These are phyloP conservation scores for Aspergillus terreus DNA, from an alignment of 2,329 filamentous ascomycete genomes.

Conservation along the genomic window DNA sequence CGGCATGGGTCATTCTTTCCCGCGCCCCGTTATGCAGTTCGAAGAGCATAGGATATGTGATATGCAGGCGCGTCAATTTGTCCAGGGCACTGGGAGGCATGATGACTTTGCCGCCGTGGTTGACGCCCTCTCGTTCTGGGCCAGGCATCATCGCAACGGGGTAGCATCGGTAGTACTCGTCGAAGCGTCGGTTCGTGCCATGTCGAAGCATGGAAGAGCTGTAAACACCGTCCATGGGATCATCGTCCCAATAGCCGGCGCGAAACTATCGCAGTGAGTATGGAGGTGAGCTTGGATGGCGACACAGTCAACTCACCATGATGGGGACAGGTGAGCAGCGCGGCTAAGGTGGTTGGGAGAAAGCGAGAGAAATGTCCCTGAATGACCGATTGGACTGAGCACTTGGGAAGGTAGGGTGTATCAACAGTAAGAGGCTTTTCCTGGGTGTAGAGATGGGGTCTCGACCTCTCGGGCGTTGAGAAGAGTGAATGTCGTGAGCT, in stretches of 20 bases:
- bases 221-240: conserved; percentile 51
- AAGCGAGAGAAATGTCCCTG: no score
- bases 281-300: background rate
- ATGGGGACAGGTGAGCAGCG: background rate
- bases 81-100: conserved; percentile 94
- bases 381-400: no score
- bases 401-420: no score
- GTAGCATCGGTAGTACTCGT: conserved; percentile 98
- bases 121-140: conserved; percentile 80
- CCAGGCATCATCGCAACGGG: conserved; percentile 92
- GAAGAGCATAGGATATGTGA: conserved; percentile 96
- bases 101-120: conserved; percentile 96
- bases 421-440: background rate
- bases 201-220: conserved; percentile 52
- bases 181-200: conserved; percentile 69
- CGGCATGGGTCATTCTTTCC: conserved; percentile 79
- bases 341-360: no score
- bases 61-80: conserved; percentile 92
- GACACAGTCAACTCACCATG: conserved; percentile 22
- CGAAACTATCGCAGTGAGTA: conserved; percentile 36
- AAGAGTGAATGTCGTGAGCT: conserved; percentile 1
- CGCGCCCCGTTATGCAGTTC: conserved; percentile 88
- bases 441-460: background rate
- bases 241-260: conserved; percentile 51
- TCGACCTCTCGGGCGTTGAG: background rate